Evolutionary conservation across 192 early-diverging fungal genomes (phyloP).

Genomic region (Rhizophagus prolifer): DNA sequence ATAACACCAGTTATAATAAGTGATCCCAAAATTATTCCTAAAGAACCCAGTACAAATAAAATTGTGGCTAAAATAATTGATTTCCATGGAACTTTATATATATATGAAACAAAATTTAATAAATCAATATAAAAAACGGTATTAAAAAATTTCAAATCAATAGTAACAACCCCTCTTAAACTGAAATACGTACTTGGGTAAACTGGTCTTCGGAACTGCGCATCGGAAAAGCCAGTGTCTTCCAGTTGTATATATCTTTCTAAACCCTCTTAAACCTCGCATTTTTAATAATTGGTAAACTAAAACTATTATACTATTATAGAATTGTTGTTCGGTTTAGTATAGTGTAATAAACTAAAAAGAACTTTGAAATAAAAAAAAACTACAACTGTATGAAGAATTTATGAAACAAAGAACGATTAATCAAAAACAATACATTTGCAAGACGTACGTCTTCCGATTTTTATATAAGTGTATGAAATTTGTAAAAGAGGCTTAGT

Average conservation of each 20-base stretch:
- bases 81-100: conserved; percentile 56
- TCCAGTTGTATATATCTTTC: conserved; percentile 3
- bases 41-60: conserved; percentile 46
- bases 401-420: too few species aligned
- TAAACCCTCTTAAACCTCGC: conserved; percentile 5
- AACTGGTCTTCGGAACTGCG: conserved; percentile 8
- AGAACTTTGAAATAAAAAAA: too few species aligned
- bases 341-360: too few species aligned
- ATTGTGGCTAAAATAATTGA: conserved; percentile 48
- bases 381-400: too few species aligned
- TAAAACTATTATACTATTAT: not conserved
- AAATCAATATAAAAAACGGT: not conserved
- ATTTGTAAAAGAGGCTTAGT: too few species aligned
- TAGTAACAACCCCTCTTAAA: not conserved
- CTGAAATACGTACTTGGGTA: not conserved
- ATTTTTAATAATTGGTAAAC: not conserved
- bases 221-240: conserved; percentile 2
- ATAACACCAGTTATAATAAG: conserved; percentile 52
- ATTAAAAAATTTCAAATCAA: not conserved
- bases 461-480: too few species aligned
- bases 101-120: conserved; percentile 18
- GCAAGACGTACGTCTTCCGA: too few species aligned
- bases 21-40: conserved; percentile 48
- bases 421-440: too few species aligned
- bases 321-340: too few species aligned